phyloP scores from a whole-genome alignment of 2,329 filamentous ascomycete species.

The Monosporascus sp. region DNA sequence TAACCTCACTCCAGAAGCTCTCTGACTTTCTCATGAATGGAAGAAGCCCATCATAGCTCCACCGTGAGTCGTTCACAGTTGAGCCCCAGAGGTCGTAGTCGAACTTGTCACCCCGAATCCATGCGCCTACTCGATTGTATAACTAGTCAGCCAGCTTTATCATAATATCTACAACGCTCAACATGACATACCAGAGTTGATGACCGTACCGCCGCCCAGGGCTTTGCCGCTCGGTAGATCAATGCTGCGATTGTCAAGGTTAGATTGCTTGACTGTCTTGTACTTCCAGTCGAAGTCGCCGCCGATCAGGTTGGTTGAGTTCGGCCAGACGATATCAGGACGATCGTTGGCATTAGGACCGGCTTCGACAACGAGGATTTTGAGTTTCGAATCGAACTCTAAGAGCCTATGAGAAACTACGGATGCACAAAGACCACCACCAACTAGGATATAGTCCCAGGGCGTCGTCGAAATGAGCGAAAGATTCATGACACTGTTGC shows the following conservation, averaged over 20 bases:
- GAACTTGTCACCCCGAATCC: conserved; percentile 32
- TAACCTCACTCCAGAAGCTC: conserved; percentile 11
- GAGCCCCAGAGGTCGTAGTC: conserved; percentile 38
- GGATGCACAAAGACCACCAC: conserved; percentile 12
- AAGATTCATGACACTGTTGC: too few species aligned
- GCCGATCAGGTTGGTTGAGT: conserved; percentile 15
- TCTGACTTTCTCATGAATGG: conserved; percentile 33
- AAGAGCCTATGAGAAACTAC: conserved; percentile 9
- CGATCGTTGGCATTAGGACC: conserved; percentile 19
- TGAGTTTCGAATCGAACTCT: conserved; percentile 5
- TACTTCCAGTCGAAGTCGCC: conserved; percentile 26
- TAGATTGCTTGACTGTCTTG: conserved; percentile 15
- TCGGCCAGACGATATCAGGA: conserved; percentile 11
- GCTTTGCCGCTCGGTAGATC: conserved; percentile 23
- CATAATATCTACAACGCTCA: not conserved
- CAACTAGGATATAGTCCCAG: conserved; percentile 18
- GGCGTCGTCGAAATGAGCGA: too few species aligned
- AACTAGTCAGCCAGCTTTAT: not conserved
- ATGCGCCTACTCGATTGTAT: conserved; percentile 13
- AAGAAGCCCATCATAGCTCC: conserved; percentile 33
- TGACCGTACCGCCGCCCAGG: conserved; percentile 30
- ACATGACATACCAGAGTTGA: conserved; percentile 22
- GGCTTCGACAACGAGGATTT: conserved; percentile 30
- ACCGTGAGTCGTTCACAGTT: conserved; percentile 26
- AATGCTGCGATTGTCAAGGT: conserved; percentile 15